These are phyloP conservation scores for Coniochaeta sp. DNA, from an alignment of 2,329 filamentous ascomycete genomes.

Conservation along the genomic window DNA sequence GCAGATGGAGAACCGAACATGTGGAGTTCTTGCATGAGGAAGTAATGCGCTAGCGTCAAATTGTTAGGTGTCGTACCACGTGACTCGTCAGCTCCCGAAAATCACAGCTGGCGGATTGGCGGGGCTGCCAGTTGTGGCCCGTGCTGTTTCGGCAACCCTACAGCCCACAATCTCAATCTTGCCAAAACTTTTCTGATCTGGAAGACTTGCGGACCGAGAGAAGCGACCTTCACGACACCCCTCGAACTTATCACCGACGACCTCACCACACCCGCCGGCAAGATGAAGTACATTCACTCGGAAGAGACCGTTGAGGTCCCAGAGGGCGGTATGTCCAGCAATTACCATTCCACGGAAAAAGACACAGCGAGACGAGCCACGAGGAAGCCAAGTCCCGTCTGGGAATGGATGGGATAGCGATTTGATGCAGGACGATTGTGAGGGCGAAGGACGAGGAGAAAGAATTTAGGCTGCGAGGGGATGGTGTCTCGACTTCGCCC, in stretches of 20 bases:
- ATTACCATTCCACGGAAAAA: slow-evolving; percentile 4
- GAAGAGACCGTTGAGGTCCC: slow-evolving; percentile 93
- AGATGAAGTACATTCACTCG: slow-evolving; percentile 99
- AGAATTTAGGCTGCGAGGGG: not conserved
- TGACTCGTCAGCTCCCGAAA: too few relatives aligned
- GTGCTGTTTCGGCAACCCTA: too few relatives aligned
- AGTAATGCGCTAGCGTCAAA: too few relatives aligned
- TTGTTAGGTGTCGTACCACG: too few relatives aligned
- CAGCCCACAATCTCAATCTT: slow-evolving; percentile 7
- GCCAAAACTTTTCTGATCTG: slow-evolving; percentile 4
- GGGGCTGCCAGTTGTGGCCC: too few relatives aligned
- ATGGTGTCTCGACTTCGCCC: not conserved
- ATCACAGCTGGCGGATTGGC: too few relatives aligned
- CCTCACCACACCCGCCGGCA: slow-evolving; percentile 50
- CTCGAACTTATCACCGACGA: slow-evolving; percentile 27
- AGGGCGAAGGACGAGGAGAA: slow-evolving; percentile 7
- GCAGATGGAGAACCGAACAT: too few relatives aligned
- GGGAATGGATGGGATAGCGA: slow-evolving; percentile 1
- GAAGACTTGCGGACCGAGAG: slow-evolving; percentile 1
- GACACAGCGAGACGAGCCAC: not conserved
- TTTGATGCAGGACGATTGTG: not conserved
- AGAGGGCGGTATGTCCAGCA: slow-evolving; percentile 76
- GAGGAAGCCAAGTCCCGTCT: not conserved
- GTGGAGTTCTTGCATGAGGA: too few relatives aligned
- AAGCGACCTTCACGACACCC: slow-evolving; percentile 11